Evolutionary conservation across 2,329 filamentous ascomycete species (phyloP).

Genomic region (Neonectria magnoliae): DNA sequence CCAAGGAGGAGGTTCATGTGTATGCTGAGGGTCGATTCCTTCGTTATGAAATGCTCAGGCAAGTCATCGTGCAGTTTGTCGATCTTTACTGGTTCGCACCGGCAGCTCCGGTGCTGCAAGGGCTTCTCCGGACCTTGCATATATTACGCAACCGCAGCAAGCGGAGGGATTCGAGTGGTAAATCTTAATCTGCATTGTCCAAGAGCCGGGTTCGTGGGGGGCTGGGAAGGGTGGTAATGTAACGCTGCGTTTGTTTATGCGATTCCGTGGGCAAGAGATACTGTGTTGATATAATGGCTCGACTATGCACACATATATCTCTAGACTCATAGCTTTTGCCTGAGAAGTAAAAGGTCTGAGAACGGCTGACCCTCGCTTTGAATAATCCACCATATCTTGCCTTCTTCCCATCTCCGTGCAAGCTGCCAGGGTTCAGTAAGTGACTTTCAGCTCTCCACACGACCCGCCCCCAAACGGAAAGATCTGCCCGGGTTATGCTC

Average conservation of each 20-base stretch:
- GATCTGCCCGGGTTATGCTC: background rate
- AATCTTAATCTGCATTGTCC: background rate
- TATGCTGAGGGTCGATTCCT: background rate
- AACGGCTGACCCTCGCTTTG: background rate
- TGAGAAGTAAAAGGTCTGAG: background rate
- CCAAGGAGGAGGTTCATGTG: background rate
- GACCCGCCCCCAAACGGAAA: background rate
- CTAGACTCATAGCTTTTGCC: background rate
- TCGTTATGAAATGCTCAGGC: background rate
- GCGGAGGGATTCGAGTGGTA: background rate
- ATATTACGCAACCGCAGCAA: background rate
- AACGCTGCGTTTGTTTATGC: background rate
- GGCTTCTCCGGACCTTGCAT: background rate
- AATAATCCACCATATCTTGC: background rate
- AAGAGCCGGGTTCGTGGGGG: background rate
- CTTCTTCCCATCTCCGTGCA: background rate
- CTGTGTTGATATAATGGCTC: background rate
- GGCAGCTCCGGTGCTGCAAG: background rate
- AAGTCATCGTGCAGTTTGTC: background rate
- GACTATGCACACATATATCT: no score
- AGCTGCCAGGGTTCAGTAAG: background rate
- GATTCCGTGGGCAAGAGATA: background rate
- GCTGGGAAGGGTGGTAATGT: background rate
- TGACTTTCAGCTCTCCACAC: background rate
- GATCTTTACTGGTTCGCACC: constrained; percentile 2